Evolutionary conservation across 2,329 filamentous ascomycete genomes (phyloP), one percentile per base, ranked within the genome.

Genomic region (Clarireedia monteithiana): DNA sequence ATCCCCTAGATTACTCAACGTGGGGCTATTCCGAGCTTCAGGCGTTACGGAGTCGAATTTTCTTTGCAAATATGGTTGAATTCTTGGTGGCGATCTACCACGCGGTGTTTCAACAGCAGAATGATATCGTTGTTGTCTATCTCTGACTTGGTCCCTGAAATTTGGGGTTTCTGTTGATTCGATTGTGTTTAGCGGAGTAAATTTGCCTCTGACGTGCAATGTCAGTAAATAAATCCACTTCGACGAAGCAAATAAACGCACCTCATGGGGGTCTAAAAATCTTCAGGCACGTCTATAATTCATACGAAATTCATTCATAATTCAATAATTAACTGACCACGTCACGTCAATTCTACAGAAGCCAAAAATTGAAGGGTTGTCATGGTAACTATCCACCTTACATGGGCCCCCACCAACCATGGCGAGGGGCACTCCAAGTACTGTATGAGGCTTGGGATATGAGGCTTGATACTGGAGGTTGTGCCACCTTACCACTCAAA

Each of bases 1-100:
- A 48, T 68, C 62, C n/a, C 67, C 67, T 47, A 69, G 48, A 2
- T 66, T 60, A 56, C 66, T 66, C 34, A 67, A 56, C 34, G 51
- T 50, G 46, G 53, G 55, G 38, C 45, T 59, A 58, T 60, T n/a
- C n/a, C 17, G 23, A 20, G 27, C 36, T 42, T 42, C 20, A 39
- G n/a, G 20, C 30, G 30, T 1, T 17, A 27, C 6, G 26, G n/a
- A n/a, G 5, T 12, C 14, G 17, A 12, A 17, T 20, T 56, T 27
- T 6, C 48, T 34, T 14, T 45, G 34, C 5, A 47, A 36, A 10
- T 46, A 20, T 10, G 53, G 48, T 24, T 46, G 15, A 23, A 14
- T 23, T 6, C n/a, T 23, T 20, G 44, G 17, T 15, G 38, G 20
- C 26, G 49, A 34, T 53, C 24, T 48, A 39, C 27, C 12, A 5